Base-by-base conservation (phyloP, 2,329 filamentous ascomycete genomes). In the Ceratocystis cacaofunesta region DNA sequence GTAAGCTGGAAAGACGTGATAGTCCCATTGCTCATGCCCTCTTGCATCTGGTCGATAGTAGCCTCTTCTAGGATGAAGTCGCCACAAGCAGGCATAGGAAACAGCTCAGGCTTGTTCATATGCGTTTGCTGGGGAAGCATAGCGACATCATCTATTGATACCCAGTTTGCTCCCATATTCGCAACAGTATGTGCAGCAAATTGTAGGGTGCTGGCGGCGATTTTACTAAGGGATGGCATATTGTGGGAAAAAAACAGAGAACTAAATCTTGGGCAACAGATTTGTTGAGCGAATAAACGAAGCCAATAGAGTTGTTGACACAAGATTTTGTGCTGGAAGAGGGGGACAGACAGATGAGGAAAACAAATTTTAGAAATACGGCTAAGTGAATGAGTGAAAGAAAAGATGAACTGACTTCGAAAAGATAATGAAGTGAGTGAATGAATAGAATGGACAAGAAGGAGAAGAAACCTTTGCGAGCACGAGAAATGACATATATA, bases 31-130 rank as follows among this genome's bases (percentile, higher is more conserved):
- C 69, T 69, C 78, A 89, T 78, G 36, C 80, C 80, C 3, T 74
- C 70, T 70, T 89, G 86, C 70, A 91, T 79, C 67, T 86, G 75
- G 68, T 88, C 85, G 68, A 90, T 86, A 5, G 82, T 85, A n/a
- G 85, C 85, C 72, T 90, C 87, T 73, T 88, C 85, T 17, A 90
- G 76, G 61, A 77, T 75, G 69, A 88, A 79, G 8, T 79, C 80
- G 65, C 80, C 74, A 72, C 87, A 90, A 8, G 72, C 72, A 0
- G 76, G 78, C 85, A 89, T 87, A 1, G 84, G 81, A 70, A 89
- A 89, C 25, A 79, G 70, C 12, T 72, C 68, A 1, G 70, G 65
- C 3, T 76, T 73, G 48, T 73, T 74, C 17, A 72, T 74, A 72
- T 77, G 72, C 52, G 75, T 67, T 65, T 73, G 68, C 2, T 74